Evolutionary conservation across 1,139 yeast species (phyloP).

Genomic region (Meyerozyma carpophila): DNA sequence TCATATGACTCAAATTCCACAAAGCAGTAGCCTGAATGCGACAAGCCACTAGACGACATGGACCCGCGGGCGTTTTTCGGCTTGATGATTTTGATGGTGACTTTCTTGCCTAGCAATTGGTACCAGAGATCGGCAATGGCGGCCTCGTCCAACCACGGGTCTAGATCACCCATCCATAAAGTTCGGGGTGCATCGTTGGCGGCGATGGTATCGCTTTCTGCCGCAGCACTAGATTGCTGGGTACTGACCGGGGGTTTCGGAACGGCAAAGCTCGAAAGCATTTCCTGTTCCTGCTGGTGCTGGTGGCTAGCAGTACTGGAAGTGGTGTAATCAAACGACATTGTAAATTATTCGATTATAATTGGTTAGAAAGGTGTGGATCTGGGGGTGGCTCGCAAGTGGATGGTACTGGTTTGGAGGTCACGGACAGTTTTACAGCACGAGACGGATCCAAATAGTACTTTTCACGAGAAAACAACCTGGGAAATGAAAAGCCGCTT

Average conservation of each 20-base stretch:
- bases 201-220: not conserved
- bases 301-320: constrained; percentile 39
- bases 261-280: constrained; percentile 33
- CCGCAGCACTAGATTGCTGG: constrained; percentile 27
- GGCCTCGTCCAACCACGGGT: constrained; percentile 65
- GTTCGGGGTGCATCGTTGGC: constrained; percentile 41
- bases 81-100: constrained; percentile 49
- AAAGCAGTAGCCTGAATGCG: constrained; percentile 74
- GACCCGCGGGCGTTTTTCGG: constrained; percentile 34
- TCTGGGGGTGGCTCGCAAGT: not conserved
- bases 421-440: no score
- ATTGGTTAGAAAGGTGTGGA: not conserved
- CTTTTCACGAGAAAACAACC: no score
- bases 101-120: constrained; percentile 34
- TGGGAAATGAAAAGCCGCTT: no score
- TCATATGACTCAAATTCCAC: constrained; percentile 59
- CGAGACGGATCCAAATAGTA: no score
- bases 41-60: constrained; percentile 21
- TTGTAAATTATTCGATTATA: not conserved
- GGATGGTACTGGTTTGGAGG: no score
- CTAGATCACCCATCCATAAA: constrained; percentile 78
- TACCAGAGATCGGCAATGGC: constrained; percentile 59
- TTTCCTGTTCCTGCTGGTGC: constrained; percentile 42
- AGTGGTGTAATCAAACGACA: constrained; percentile 5
- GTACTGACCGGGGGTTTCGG: constrained; percentile 42